Evolutionary conservation across 768 basidiomycete genomes (phyloP).

Genomic region (Rhodosporidiobolus sp.): DNA sequence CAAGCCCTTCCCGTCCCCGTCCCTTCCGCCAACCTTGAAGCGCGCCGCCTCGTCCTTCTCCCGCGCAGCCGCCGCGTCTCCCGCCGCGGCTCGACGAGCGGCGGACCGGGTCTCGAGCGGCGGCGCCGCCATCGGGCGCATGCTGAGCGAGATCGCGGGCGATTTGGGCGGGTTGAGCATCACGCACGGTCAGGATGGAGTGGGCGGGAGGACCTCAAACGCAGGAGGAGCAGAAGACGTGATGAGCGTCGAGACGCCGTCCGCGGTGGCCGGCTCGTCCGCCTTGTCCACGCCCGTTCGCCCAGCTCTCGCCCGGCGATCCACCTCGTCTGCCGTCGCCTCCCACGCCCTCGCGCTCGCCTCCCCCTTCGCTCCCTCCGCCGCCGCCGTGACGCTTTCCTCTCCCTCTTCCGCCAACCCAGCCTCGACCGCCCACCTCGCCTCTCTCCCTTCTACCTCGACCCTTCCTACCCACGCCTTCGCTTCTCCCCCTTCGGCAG

Average conservation of each 20-base stretch:
- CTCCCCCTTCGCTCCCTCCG: too few relatives aligned
- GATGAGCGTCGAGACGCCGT: too few relatives aligned
- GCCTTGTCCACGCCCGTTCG: too few relatives aligned
- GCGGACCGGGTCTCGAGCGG: conserved; percentile 16
- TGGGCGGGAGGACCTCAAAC: background rate
- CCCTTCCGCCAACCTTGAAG: conserved; percentile 11
- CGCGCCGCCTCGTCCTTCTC: conserved; percentile 23
- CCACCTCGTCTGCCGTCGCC: too few relatives aligned
- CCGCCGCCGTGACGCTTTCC: background rate
- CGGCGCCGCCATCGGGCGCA: conserved; percentile 13
- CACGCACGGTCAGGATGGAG: background rate
- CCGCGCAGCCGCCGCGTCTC: conserved; percentile 16
- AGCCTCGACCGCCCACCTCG: background rate
- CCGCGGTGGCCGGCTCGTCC: too few relatives aligned
- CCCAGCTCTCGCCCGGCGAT: too few relatives aligned
- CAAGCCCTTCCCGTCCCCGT: background rate
- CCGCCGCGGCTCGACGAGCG: conserved; percentile 16
- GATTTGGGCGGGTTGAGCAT: conserved; percentile 18
- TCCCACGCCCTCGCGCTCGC: too few relatives aligned
- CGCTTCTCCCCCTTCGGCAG: conserved; percentile 19
- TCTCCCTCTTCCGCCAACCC: background rate
- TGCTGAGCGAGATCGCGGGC: conserved; percentile 32
- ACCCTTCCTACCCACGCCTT: conserved; percentile 18
- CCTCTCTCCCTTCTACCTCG: conserved; percentile 11
- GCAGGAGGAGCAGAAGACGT: too few relatives aligned